Percentiles rank a stretch among this genome's conserved stretches.
These are phyloP conservation scores for Lipomyces oligophaga DNA, from an alignment of 805 yeast species.

Conservation along the genomic window DNA sequence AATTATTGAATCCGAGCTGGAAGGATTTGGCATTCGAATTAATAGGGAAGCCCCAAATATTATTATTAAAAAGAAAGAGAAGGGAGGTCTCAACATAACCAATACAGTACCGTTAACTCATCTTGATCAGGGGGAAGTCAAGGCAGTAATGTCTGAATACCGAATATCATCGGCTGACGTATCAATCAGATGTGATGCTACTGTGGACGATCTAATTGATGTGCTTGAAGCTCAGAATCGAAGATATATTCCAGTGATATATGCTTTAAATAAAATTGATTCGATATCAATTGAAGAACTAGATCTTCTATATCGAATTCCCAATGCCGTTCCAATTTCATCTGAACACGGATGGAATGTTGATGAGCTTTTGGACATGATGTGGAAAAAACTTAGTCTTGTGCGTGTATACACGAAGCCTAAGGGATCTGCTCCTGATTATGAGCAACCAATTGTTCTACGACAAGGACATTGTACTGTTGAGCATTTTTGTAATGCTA, in stretches of 20 bases:
- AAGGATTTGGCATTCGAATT: conserved; percentile 94
- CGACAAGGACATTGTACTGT: conserved; percentile 78
- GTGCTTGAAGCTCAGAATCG: conserved; percentile 86
- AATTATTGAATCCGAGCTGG: conserved; percentile 90
- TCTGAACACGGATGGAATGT: conserved; percentile 96
- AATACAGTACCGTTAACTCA: conserved; percentile 90
- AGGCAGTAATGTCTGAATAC: conserved; percentile 95
- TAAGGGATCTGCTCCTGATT: conserved; percentile 90
- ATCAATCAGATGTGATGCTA: conserved; percentile 95
- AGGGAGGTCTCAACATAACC: conserved; percentile 93
- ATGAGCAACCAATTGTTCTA: conserved; percentile 89
- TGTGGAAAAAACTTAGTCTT: conserved; percentile 90
- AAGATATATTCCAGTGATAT: conserved; percentile 91
- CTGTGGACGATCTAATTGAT: conserved; percentile 94
- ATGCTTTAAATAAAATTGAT: conserved; percentile 93
- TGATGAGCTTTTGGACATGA: conserved; percentile 86
- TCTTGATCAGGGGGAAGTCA: conserved; percentile 85
- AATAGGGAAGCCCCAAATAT: conserved; percentile 86
- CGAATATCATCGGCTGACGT: conserved; percentile 93
- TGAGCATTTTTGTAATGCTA: conserved; percentile 93
- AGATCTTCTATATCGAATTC: conserved; percentile 84
- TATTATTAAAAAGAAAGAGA: conserved; percentile 83
- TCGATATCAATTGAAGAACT: conserved; percentile 91
- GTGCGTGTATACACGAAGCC: conserved; percentile 98
- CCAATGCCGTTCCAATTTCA: conserved; percentile 95